phyloP scores from a whole-genome alignment of 257 asterid genomes.

The Forsythia viridissima region DNA sequence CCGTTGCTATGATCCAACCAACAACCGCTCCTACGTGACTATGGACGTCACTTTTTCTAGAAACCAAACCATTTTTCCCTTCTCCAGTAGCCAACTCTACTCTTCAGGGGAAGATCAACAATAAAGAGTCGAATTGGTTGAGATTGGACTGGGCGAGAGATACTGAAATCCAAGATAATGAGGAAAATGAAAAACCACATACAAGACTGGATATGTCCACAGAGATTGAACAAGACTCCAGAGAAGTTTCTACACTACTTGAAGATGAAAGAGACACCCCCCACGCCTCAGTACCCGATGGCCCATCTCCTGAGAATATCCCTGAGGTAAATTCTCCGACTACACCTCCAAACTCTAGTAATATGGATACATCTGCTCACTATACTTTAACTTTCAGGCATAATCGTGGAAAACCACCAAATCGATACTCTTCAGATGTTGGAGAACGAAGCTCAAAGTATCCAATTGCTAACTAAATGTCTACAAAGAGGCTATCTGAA shows the following conservation, averaged over 20 bases:
- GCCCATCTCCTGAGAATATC: background rate
- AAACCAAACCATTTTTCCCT: background rate
- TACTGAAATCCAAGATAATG: too few relatives aligned
- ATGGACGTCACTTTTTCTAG: slow-evolving; percentile 9
- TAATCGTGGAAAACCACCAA: slow-evolving; percentile 4
- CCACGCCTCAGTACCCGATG: background rate
- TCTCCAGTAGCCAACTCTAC: background rate
- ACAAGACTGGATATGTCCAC: too few relatives aligned
- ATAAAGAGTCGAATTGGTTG: background rate
- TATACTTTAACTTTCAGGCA: background rate
- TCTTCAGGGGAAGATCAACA: background rate
- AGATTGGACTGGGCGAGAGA: too few relatives aligned
- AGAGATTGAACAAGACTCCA: too few relatives aligned
- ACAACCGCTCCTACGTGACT: background rate
- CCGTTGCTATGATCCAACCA: too few relatives aligned
- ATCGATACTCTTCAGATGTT: background rate
- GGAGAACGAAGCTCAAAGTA: background rate
- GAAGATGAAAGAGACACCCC: background rate
- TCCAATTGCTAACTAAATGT: background rate
- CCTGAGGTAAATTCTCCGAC: background rate
- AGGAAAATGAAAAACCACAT: too few relatives aligned
- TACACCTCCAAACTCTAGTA: too few relatives aligned
- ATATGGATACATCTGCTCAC: background rate
- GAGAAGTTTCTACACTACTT: too few relatives aligned
- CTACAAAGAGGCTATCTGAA: background rate